Percentiles rank a stretch among this genome's conserved stretches.
Conservation (phyloP, 1,139 yeast genomes). For the Suhomyces yuchorum region DNA sequence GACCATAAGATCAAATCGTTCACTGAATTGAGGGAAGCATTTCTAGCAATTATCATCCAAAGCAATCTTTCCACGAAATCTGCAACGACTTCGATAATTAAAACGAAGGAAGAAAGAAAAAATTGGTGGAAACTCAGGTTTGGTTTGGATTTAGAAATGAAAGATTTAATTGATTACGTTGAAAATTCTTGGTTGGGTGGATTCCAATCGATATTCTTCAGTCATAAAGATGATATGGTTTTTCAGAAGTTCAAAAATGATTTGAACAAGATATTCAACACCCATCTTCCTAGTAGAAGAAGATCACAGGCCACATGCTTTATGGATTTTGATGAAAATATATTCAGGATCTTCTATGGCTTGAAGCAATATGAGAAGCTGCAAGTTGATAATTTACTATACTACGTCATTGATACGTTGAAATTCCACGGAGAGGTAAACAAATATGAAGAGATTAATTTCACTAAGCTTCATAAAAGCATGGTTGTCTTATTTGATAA, state of each 20-base stretch:
- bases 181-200: slow-evolving; percentile 84
- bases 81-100: slow-evolving; percentile 51
- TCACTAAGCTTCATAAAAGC: slow-evolving; percentile 48
- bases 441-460: slow-evolving; percentile 65
- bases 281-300: slow-evolving; percentile 42
- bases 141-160: slow-evolving; percentile 58
- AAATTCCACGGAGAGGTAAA: slow-evolving; percentile 65
- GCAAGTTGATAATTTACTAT: slow-evolving; percentile 63
- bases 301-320: slow-evolving; percentile 1
- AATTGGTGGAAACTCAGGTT: slow-evolving; percentile 80
- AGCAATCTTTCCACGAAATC: slow-evolving; percentile 64
- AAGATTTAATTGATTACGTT: slow-evolving; percentile 55
- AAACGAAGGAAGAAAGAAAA: slow-evolving; percentile 63
- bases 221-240: slow-evolving; percentile 25
- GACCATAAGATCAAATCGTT: slow-evolving; percentile 32
- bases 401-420: slow-evolving; percentile 60
- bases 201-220: slow-evolving; percentile 61
- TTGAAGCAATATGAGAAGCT: slow-evolving; percentile 37
- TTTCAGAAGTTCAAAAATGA: slow-evolving; percentile 39
- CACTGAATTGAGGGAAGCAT: slow-evolving; percentile 44
- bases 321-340: slow-evolving; percentile 50
- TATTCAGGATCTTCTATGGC: slow-evolving; percentile 55
- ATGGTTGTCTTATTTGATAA: slow-evolving; percentile 40
- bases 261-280: slow-evolving; percentile 34
- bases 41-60: slow-evolving; percentile 53